phyloP scores from a whole-genome alignment of 345 rosid species.

The Lumnitzera littorea region DNA sequence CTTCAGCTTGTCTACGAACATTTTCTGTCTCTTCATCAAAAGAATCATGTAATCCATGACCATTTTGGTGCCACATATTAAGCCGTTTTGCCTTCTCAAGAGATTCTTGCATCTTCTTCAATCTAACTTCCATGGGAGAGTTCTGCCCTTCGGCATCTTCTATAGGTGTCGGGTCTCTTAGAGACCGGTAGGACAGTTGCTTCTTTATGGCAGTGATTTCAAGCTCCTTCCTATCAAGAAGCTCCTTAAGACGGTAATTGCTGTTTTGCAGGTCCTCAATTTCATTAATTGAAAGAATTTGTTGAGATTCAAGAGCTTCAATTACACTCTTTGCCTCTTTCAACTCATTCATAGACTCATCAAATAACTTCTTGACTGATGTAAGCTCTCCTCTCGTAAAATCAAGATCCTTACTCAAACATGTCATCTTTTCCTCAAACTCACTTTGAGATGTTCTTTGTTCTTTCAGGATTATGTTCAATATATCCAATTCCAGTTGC shows the following conservation, averaged over 20 bases:
- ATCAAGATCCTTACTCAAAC: slow-evolving; percentile 48
- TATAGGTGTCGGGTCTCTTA: slow-evolving; percentile 32
- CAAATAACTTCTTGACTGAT: slow-evolving; percentile 33
- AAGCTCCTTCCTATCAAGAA: slow-evolving; percentile 42
- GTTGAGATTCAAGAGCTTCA: slow-evolving; percentile 84
- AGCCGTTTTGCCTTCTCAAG: slow-evolving; percentile 75
- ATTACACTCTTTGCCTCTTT: slow-evolving; percentile 56
- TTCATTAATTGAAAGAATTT: slow-evolving; percentile 54
- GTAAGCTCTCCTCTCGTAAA: slow-evolving; percentile 33
- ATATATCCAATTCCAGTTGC: slow-evolving; percentile 82
- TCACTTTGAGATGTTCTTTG: slow-evolving; percentile 49
- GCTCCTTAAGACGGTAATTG: slow-evolving; percentile 37
- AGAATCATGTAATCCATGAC: slow-evolving; percentile 47
- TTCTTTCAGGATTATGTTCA: slow-evolving; percentile 72
- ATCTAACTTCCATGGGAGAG: slow-evolving; percentile 38
- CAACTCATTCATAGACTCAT: slow-evolving; percentile 41
- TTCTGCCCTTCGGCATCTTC: slow-evolving; percentile 18
- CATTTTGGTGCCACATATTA: slow-evolving; percentile 61
- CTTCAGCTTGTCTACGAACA: slow-evolving; percentile 72
- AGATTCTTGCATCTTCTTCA: slow-evolving; percentile 83
- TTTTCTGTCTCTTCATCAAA: slow-evolving; percentile 73
- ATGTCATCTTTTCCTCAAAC: slow-evolving; percentile 33
- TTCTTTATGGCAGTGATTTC: slow-evolving; percentile 47
- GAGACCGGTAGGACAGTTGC: slow-evolving; percentile 36
- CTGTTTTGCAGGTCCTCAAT: slow-evolving; percentile 54